Evolutionary conservation across 345 rosid genomes (phyloP).

Genomic region (Lepidium sativum): DNA sequence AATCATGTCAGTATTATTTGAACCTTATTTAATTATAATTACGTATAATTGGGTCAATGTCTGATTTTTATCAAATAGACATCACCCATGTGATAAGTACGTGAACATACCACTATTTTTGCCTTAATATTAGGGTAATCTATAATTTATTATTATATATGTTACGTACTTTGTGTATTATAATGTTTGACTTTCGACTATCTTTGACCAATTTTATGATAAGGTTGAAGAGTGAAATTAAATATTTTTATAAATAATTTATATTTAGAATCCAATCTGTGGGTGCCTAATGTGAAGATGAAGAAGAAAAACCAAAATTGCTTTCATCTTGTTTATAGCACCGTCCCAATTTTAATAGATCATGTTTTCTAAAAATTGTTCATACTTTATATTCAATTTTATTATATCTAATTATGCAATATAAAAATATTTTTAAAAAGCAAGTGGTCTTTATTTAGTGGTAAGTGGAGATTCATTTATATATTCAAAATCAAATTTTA

Average conservation of each 20-base stretch:
- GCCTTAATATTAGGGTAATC: slow-evolving; percentile 15
- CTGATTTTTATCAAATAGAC: slow-evolving; percentile 16
- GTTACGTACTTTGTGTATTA: slow-evolving; percentile 16
- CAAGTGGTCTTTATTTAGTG: too few relatives aligned
- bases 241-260: neutral
- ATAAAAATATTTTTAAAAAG: too few relatives aligned
- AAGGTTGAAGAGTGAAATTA: neutral
- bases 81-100: too few relatives aligned
- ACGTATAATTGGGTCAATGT: slow-evolving; percentile 25
- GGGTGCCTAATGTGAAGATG: neutral
- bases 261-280: neutral
- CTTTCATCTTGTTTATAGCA: neutral
- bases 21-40: too few relatives aligned
- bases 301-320: neutral
- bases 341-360: too few relatives aligned
- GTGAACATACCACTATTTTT: slow-evolving; percentile 28
- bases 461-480: too few relatives aligned
- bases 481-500: too few relatives aligned
- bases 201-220: neutral
- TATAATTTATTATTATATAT: neutral
- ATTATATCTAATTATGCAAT: too few relatives aligned
- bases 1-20: too few relatives aligned
- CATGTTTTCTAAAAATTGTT: too few relatives aligned
- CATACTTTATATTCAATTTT: too few relatives aligned
- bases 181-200: slow-evolving; percentile 6